Conservation (phyloP, 345 rosid species). For the Camelina hispida region DNA sequence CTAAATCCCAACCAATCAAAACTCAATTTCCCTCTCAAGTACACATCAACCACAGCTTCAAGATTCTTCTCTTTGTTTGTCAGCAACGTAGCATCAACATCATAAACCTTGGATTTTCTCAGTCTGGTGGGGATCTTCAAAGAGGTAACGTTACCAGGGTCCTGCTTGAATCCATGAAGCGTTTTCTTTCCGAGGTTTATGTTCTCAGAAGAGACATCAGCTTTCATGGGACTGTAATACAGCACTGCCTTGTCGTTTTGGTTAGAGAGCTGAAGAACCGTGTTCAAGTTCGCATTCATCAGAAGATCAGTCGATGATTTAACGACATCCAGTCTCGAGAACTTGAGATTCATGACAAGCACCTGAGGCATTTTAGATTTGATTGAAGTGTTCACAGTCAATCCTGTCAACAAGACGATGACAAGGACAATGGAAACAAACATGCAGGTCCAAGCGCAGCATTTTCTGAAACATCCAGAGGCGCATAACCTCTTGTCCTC, state of each 20-base stretch:
- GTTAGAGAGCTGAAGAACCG: conserved; percentile 42
- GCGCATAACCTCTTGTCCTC: conserved; percentile 33
- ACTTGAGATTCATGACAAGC: conserved; percentile 20
- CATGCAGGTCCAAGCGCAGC: conserved; percentile 41
- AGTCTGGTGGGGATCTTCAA: conserved; percentile 4
- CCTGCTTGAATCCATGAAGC: conserved; percentile 38
- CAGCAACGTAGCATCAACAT: conserved; percentile 40
- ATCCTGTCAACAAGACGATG: conserved; percentile 24
- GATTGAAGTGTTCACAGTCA: conserved; percentile 29
- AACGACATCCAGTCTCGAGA: conserved; percentile 25
- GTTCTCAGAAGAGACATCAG: conserved; percentile 36
- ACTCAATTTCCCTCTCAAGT: conserved; percentile 40
- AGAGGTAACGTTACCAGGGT: conserved; percentile 22
- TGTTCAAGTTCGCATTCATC: conserved; percentile 32
- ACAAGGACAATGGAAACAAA: conserved; percentile 28
- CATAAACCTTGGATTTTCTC: conserved; percentile 26
- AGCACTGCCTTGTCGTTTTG: conserved; percentile 36
- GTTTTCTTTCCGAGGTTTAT: conserved; percentile 36
- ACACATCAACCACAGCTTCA: conserved; percentile 39
- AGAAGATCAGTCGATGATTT: conserved; percentile 27
- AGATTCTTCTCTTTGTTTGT: conserved; percentile 24
- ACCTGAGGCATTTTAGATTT: conserved; percentile 43
- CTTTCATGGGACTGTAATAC: conserved; percentile 29
- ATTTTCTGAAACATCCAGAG: conserved; percentile 30
- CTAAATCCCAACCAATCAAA: conserved; percentile 44